Evolutionary conservation across 1,284 basidiomycete genomes (phyloP).

Genomic region (Ceratobasidium sp.): DNA sequence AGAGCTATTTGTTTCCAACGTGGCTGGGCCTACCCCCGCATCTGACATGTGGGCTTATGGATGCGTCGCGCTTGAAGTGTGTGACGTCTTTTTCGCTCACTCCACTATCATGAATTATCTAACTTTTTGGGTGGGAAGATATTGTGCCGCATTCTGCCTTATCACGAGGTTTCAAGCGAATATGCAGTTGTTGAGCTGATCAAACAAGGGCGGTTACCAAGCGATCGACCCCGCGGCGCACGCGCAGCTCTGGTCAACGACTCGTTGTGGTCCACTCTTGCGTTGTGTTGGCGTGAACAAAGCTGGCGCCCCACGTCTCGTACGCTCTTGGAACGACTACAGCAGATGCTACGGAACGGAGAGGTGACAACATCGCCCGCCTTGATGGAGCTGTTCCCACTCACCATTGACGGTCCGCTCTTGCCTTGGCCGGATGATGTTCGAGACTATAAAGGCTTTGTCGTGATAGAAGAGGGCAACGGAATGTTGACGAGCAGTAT

Average conservation of each 20-base stretch:
- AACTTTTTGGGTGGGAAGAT: slow-evolving; percentile 6
- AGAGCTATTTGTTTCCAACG: slow-evolving; percentile 11
- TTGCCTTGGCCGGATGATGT: slow-evolving; percentile 14
- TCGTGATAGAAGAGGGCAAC: not conserved
- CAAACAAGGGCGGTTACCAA: slow-evolving; percentile 26
- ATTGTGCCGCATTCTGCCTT: slow-evolving; percentile 35
- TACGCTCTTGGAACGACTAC: slow-evolving; percentile 13
- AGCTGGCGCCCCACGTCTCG: slow-evolving; percentile 34
- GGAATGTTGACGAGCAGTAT: slow-evolving; percentile 11
- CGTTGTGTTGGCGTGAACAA: slow-evolving; percentile 33
- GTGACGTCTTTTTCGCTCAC: not conserved
- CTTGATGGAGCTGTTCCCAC: slow-evolving; percentile 2
- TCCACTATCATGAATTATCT: not conserved
- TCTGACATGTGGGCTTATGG: slow-evolving; percentile 43
- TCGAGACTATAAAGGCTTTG: not conserved
- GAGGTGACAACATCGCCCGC: slow-evolving; percentile 20
- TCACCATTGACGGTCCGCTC: not conserved
- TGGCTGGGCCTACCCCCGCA: slow-evolving; percentile 21
- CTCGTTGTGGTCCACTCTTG: slow-evolving; percentile 17
- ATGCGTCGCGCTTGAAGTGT: slow-evolving; percentile 33
- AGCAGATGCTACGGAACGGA: slow-evolving; percentile 27
- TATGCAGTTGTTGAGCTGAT: slow-evolving; percentile 17
- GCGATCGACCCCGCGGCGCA: slow-evolving; percentile 29
- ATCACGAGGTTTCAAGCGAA: slow-evolving; percentile 11
- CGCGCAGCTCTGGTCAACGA: slow-evolving; percentile 26